Base-by-base conservation (phyloP, 331 rosid species). In the Quercus phellos region DNA sequence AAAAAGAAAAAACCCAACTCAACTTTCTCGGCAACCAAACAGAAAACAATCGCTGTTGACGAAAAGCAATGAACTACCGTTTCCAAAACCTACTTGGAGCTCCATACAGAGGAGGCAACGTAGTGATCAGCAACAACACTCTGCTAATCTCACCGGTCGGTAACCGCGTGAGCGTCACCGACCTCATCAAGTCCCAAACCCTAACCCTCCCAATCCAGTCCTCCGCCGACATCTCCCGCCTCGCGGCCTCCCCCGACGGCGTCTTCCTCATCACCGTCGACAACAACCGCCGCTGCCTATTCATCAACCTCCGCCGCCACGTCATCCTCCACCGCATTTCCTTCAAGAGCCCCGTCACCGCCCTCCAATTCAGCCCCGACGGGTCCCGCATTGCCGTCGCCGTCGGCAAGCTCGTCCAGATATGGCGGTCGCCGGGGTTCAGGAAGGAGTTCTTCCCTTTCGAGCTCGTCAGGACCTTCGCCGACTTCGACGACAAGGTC, bases 51-150 rank as follows among this genome's bases (percentile, higher is more conserved):
- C 9, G 2, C 16, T 46, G 1, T 2, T 69, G 27, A 70, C n/a
- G 4, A 4, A 53, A 61, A 61, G 78, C 72, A 24, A 94, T 94
- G 99, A 92, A 95, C 78, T 95, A 82, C 90, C 72, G 92, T 77
- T 92, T 95, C 84, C 96, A 91, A 64, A 95, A 95, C 64, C 98
- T 95, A 7, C 90, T 95, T 0, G 98, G 99, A 71, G 98, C 98
- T 27, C 99, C 99, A 2, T 94, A 92, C 88, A 77, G 98, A 73
- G 98, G 98, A 4, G 98, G 99, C 60, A 91, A 93, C 84, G 83
- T 75, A 7, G 84, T 89, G 2, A 78, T 95, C 80, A 78, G 91
- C 30, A 88, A 85, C 83, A 88, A 91, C 84, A 85, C 89, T 1
- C 79, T 82, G 61, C 84, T 95, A 32, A 79, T 95, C 75, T 92